These are phyloP conservation scores for Herpetospermum pedunculosum DNA, from an alignment of 306 rosid genomes.

Conservation along the genomic window DNA sequence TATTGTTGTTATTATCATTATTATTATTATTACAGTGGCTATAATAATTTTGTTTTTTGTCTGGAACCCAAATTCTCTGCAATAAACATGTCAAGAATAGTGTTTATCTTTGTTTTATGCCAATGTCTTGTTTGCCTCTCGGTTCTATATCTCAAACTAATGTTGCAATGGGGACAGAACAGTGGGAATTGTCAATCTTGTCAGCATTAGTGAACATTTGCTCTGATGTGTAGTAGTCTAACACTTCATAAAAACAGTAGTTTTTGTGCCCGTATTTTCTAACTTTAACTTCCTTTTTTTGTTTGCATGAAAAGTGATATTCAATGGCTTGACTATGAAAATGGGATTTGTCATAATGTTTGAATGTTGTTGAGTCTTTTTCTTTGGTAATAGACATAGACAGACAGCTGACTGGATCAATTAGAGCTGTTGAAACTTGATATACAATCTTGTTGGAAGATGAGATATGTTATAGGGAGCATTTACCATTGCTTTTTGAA, in stretches of 20 bases:
- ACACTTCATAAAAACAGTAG: background rate
- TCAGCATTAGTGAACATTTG: background rate
- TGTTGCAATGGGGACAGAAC: background rate
- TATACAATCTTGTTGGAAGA: background rate
- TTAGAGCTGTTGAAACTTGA: background rate
- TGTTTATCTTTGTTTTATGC: background rate
- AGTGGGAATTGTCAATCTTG: slow-evolving; percentile 2
- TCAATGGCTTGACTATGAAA: background rate
- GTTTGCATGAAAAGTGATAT: slow-evolving; percentile 8
- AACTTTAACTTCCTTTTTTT: background rate
- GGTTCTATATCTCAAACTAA: background rate
- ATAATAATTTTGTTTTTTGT: slow-evolving; percentile 1
- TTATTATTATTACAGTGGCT: background rate
- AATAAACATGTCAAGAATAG: slow-evolving; percentile 5
- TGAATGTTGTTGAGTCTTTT: background rate
- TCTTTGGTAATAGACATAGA: background rate
- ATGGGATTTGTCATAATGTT: background rate
- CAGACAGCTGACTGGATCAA: background rate
- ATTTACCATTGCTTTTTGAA: background rate
- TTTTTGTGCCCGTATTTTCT: background rate
- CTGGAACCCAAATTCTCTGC: slow-evolving; percentile 1
- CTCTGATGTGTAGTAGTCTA: background rate
- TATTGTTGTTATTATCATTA: background rate
- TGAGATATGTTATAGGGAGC: background rate
- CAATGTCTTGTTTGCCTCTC: background rate